Conservation (phyloP, 768 basidiomycete genomes). For the Leccinellum rugosiceps region DNA sequence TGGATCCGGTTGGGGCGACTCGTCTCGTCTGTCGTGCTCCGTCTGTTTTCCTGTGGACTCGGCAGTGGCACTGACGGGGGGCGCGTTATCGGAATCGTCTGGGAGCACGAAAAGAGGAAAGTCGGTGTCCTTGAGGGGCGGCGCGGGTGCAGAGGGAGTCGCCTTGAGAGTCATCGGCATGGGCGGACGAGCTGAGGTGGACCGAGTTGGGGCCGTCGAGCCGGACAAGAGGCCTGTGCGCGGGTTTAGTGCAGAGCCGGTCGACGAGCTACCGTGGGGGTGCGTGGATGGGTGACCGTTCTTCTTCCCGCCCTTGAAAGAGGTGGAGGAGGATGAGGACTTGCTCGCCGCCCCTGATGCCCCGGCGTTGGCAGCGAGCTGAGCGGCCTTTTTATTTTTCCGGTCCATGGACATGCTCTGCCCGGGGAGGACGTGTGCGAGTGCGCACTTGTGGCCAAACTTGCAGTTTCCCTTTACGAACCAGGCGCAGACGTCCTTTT, state of each 20-base stretch:
- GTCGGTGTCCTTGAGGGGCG: slow-evolving; percentile 71
- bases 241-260: slow-evolving; percentile 3
- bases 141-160: slow-evolving; percentile 75
- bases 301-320: slow-evolving; percentile 36
- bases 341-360: slow-evolving; percentile 31
- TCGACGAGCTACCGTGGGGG: slow-evolving; percentile 11
- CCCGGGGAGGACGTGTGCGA: slow-evolving; percentile 92
- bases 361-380: slow-evolving; percentile 53
- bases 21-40: slow-evolving; percentile 13
- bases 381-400: slow-evolving; percentile 95
- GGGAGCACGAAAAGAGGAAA: slow-evolving; percentile 65
- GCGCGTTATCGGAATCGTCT: slow-evolving; percentile 46
- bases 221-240: slow-evolving; percentile 40
- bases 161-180: slow-evolving; percentile 70
- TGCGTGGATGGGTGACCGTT: slow-evolving; percentile 29
- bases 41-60: slow-evolving; percentile 1
- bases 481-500: slow-evolving; percentile 84
- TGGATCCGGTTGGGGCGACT: slow-evolving; percentile 1
- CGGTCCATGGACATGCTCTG: slow-evolving; percentile 94
- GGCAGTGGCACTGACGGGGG: slow-evolving; percentile 2
- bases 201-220: slow-evolving; percentile 66
- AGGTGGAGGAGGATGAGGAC: slow-evolving; percentile 21
- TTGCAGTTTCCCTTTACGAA: slow-evolving; percentile 92
- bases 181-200: slow-evolving; percentile 49
- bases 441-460: slow-evolving; percentile 80